Evolutionary conservation across 495 filamentous ascomycete species (phyloP), one percentile per base, ranked within the genome.

Genomic region (Penicillium angulare): DNA sequence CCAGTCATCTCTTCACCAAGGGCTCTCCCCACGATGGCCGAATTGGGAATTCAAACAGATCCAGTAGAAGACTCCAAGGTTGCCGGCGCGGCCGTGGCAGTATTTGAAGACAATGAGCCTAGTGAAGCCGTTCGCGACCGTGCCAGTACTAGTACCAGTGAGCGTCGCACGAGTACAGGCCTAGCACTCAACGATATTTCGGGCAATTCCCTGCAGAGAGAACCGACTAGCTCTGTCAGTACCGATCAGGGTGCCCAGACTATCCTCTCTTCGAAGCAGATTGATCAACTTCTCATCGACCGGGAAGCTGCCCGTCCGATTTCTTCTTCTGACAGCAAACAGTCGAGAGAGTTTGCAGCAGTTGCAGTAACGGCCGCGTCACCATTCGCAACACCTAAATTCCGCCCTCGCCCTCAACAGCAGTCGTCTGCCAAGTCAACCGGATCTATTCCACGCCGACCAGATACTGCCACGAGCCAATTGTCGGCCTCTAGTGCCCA

Each of bases 201-300:
- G 52, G 71, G 74, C 16, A 78, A 78, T 58, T 58, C 69, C 40
- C 49, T 69, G 10, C 50, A 56, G 20, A 63, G 47, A 51, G 53
- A 65, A 40, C 55, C 53, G 7, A 57, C 55, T 24, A 71, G 61
- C 33, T 77, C 73, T 53, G 68, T 76, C 35, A 83, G 75, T 40
- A 69, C 73, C 29, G 86, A 92, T 60, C 85, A 89, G 47, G 78
- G 80, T 41, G 80, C 82, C 12, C 89, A 95, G 66, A 92, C 89
- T 27, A 72, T 83, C 7, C 66, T 92, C 27, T 91, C 88, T 12
- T 81, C 84, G 0, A 79, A 86, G 34, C 82, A 82, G 40, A 84
- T 92, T 49, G 87, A 91, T 49, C 78, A 79, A 41, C 69, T 89
- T 45, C 65, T 89, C 12, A 77, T 77, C 56, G 74, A 74, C 31